Base-by-base conservation (phyloP, 1,284 basidiomycete genomes). In the Exobasidium rhododendri region DNA sequence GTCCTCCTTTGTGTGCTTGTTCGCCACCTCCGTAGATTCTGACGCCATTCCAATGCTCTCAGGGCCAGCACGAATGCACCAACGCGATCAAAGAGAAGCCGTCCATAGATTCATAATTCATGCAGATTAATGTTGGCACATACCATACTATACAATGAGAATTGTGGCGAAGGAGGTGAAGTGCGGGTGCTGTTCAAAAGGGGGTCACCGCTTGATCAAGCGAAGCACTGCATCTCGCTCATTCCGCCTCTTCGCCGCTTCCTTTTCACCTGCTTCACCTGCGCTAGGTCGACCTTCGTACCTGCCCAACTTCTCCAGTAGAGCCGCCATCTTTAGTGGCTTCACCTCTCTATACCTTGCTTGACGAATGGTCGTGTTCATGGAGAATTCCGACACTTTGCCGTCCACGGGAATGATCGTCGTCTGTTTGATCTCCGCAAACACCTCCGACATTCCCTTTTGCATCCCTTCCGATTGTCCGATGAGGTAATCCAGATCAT, bases 151-250 rank as follows among this genome's bases (percentile, higher is more conserved):
- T 10, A 43, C 40, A 43, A 10, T 11, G 40, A 43, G n/a, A 43
- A 11, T 10, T 43, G 10, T 43, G 40, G n/a, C 40, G 10, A 43
- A n/a, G n/a, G n/a, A n/a, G n/a, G n/a, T n/a, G n/a, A n/a, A n/a
- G n/a, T n/a, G n/a, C n/a, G n/a, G n/a, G n/a, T n/a, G n/a, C n/a
- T n/a, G n/a, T n/a, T n/a, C n/a, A n/a, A n/a, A n/a, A n/a, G n/a
- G n/a, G n/a, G n/a, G 17, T 50, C 20, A 50, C 47, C 64, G 56
- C 17, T 61, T 63, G 3, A 68, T 55, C 5, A 70, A 40, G 3
- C 68, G 53, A 14, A 50, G 20, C 1, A 70, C 68, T 46, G 62
- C 44, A 24, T 70, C 68, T n/a, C 61, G 40, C 51, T 70, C 68
- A 31, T 59, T 65, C 45, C 51, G 31, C 26, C 68, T 58, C 55